Conservation (phyloP, 805 yeast species). For the Kluyveromyces wickerhamii region DNA sequence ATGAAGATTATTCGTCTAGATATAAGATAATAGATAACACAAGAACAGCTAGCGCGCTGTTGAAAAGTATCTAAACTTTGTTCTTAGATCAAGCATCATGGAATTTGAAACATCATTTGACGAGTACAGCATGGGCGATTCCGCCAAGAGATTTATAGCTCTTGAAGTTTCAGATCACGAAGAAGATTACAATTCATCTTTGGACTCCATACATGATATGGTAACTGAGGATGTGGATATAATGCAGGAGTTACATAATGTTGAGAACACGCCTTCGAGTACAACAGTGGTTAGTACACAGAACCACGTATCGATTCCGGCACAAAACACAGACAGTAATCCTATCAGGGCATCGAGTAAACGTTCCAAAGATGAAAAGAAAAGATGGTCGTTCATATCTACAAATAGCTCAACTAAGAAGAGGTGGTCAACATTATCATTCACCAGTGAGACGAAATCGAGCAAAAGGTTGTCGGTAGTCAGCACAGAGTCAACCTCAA, state of each 20-base stretch:
- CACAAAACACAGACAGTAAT: too few relatives aligned
- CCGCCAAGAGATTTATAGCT: slow-evolving; percentile 23
- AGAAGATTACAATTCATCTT: slow-evolving; percentile 19
- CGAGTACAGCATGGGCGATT: slow-evolving; percentile 12
- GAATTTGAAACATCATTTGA: slow-evolving; percentile 24
- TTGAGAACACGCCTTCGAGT: too few relatives aligned
- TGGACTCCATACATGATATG: slow-evolving; percentile 3
- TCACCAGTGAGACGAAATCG: slow-evolving; percentile 9
- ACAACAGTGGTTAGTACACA: too few relatives aligned
- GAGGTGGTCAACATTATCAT: slow-evolving; percentile 27
- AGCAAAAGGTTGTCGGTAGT: slow-evolving; percentile 4
- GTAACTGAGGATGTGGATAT: not conserved
- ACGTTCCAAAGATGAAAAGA: slow-evolving; percentile 16
- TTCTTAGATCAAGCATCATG: slow-evolving; percentile 10
- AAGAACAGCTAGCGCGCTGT: too few relatives aligned
- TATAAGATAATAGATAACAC: too few relatives aligned
- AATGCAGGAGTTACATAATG: too few relatives aligned
- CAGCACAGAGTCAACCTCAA: slow-evolving; percentile 4
- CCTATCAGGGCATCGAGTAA: slow-evolving; percentile 1
- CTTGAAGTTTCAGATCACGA: slow-evolving; percentile 27
- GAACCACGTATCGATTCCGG: too few relatives aligned
- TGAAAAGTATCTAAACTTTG: too few relatives aligned
- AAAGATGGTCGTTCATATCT: slow-evolving; percentile 27
- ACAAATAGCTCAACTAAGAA: slow-evolving; percentile 24
- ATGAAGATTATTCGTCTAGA: too few relatives aligned